Evolutionary conservation across 2,329 filamentous ascomycete species (phyloP).

Genomic region (Didymella arachidicola): DNA sequence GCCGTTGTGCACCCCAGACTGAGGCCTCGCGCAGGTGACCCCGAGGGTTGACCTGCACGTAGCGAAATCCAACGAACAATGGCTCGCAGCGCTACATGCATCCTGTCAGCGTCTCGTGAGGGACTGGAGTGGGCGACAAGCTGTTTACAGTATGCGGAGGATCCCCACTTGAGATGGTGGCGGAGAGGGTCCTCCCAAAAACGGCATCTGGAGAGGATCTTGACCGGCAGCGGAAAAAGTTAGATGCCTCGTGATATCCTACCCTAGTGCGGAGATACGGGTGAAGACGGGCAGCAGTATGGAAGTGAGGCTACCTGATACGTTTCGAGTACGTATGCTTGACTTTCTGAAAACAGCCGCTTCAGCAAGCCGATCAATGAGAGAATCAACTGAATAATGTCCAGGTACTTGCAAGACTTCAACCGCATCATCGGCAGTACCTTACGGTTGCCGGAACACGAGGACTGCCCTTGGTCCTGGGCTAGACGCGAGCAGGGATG

Average conservation of each 20-base stretch:
- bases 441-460: constrained; percentile 3
- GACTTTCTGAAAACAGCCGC: neutral
- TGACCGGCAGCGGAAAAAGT: constrained; percentile 40
- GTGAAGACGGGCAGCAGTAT: constrained; percentile 10
- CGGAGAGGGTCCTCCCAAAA: constrained; percentile 37
- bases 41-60: constrained; percentile 29
- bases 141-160: constrained; percentile 23
- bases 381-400: neutral
- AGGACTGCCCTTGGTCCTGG: constrained; percentile 16
- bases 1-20: constrained; percentile 16
- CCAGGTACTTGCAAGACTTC: constrained; percentile 1
- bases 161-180: constrained; percentile 25
- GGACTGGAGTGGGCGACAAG: constrained; percentile 7
- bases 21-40: constrained; percentile 33
- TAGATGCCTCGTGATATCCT: constrained; percentile 38
- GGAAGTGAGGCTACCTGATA: constrained; percentile 19
- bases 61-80: constrained; percentile 42
- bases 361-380: neutral
- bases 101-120: constrained; percentile 20
- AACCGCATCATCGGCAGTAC: constrained; percentile 6
- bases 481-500: constrained; percentile 29
- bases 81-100: constrained; percentile 23
- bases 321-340: constrained; percentile 7
- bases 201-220: constrained; percentile 36
- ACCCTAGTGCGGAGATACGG: constrained; percentile 24